phyloP scores from a whole-genome alignment of 495 filamentous ascomycete genomes.

The Durotheca rogersii region DNA sequence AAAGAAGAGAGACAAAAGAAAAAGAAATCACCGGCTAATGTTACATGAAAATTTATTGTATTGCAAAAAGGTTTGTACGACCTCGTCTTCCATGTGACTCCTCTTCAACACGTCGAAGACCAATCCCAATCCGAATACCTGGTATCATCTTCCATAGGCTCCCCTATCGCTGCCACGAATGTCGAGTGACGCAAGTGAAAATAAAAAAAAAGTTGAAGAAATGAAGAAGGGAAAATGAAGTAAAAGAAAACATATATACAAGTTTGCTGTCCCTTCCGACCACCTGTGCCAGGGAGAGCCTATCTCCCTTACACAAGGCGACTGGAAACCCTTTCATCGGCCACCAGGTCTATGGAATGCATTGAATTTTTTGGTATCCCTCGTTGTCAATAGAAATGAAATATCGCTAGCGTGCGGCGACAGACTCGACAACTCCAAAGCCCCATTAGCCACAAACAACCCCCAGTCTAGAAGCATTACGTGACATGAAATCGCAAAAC shows the following conservation, averaged over 20 bases:
- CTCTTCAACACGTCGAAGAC: constrained; percentile 11
- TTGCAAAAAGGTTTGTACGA: constrained; percentile 24
- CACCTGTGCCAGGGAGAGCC: constrained; percentile 1
- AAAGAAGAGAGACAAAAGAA: too few relatives aligned
- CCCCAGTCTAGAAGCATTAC: constrained; percentile 21
- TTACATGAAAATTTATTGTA: constrained; percentile 26
- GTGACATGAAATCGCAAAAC: constrained; percentile 25
- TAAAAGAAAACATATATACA: constrained; percentile 36
- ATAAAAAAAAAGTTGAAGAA: constrained; percentile 28
- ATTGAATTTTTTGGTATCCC: constrained; percentile 29
- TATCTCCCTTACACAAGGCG: constrained; percentile 3
- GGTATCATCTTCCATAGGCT: constrained; percentile 30
- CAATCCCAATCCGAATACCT: constrained; percentile 12
- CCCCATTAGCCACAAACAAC: constrained; percentile 20
- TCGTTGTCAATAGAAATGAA: constrained; percentile 24
- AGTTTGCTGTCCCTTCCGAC: constrained; percentile 16
- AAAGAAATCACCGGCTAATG: neutral
- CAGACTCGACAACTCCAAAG: constrained; percentile 10
- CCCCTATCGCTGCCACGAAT: constrained; percentile 22
- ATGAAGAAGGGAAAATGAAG: too few relatives aligned
- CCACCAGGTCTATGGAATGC: constrained; percentile 30
- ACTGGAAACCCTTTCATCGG: neutral
- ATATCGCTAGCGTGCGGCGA: constrained; percentile 9
- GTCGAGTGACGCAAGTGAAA: constrained; percentile 17
- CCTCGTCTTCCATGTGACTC: constrained; percentile 8